These are phyloP conservation scores for Diplodia intermedia DNA, from an alignment of 2,329 filamentous ascomycete genomes.

Conservation along the genomic window DNA sequence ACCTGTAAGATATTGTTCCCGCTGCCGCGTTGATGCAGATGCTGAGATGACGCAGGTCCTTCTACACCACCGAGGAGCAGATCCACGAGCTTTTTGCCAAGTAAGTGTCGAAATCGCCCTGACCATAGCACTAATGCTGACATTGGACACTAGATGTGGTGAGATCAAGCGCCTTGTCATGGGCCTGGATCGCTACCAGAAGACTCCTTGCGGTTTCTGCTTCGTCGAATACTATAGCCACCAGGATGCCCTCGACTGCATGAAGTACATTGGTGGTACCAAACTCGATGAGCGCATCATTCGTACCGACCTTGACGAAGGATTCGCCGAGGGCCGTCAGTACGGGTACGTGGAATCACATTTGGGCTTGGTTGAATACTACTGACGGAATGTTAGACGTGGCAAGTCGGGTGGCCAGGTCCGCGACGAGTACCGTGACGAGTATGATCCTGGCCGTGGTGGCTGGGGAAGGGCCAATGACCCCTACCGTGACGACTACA, in stretches of 20 bases:
- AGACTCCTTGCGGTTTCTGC: conserved; percentile 98
- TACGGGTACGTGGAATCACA: conserved; percentile 68
- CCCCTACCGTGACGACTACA: conserved; percentile 38
- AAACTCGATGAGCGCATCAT: conserved; percentile 98
- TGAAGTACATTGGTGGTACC: conserved; percentile 98
- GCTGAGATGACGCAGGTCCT: conserved; percentile 66
- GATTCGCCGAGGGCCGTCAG: conserved; percentile 94
- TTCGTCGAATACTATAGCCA: conserved; percentile 99
- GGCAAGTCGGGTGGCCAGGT: conserved; percentile 97
- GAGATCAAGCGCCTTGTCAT: conserved; percentile 98
- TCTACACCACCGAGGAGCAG: conserved; percentile 98
- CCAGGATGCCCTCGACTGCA: conserved; percentile 93
- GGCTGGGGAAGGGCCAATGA: conserved; percentile 80
- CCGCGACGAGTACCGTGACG: conserved; percentile 94
- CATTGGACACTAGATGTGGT: conserved; percentile 65
- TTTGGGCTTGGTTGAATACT: background rate
- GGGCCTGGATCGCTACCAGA: conserved; percentile 95
- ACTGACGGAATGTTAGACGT: conserved; percentile 56
- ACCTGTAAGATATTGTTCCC: conserved; percentile 68
- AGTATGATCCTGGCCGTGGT: conserved; percentile 93
- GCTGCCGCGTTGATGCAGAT: background rate
- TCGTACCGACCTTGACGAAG: conserved; percentile 91
- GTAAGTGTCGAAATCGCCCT: conserved; percentile 50
- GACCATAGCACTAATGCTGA: conserved; percentile 23
- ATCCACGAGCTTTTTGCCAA: conserved; percentile 97